Conservation (phyloP, 2,329 filamentous ascomycete genomes). For the Didymella exigua region DNA sequence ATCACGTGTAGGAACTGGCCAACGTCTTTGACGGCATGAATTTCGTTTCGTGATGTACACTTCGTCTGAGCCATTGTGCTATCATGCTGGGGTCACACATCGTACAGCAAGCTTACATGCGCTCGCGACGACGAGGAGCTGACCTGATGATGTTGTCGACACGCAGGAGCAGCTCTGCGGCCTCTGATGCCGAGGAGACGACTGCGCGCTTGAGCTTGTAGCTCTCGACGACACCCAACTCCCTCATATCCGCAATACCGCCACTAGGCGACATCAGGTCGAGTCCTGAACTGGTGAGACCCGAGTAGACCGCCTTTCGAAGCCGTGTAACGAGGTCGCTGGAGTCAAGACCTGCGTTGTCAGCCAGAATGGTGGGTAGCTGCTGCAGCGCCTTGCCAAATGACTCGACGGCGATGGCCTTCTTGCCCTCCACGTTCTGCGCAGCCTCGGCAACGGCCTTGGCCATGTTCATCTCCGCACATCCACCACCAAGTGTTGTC, state of each 20-base stretch:
- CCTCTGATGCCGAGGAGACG: conserved; percentile 93
- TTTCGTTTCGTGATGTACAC: conserved; percentile 37
- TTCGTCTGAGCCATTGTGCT: conserved; percentile 33
- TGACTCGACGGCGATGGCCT: conserved; percentile 87
- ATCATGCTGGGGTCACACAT: conserved; percentile 18
- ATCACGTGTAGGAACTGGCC: not conserved
- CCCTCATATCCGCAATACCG: conserved; percentile 93
- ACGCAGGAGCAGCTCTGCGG: conserved; percentile 89
- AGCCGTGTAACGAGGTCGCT: conserved; percentile 91
- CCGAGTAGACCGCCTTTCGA: conserved; percentile 92
- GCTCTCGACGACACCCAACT: conserved; percentile 93
- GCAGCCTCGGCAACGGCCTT: conserved; percentile 95
- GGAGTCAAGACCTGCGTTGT: conserved; percentile 96
- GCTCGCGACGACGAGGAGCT: conserved; percentile 81
- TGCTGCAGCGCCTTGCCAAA: conserved; percentile 91
- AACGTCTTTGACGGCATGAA: conserved; percentile 30
- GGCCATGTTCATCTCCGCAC: conserved; percentile 98
- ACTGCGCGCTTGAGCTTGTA: conserved; percentile 99
- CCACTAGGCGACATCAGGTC: conserved; percentile 89
- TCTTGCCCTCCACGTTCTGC: conserved; percentile 95
- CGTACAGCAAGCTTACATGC: conserved; percentile 61
- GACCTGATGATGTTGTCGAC: conserved; percentile 98
- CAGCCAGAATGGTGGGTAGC: conserved; percentile 92
- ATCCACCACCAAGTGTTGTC: conserved; percentile 92
- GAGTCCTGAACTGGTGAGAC: conserved; percentile 88